Conservation (phyloP, 371 early-diverging fungal species). For the Mortierella sp. region DNA sequence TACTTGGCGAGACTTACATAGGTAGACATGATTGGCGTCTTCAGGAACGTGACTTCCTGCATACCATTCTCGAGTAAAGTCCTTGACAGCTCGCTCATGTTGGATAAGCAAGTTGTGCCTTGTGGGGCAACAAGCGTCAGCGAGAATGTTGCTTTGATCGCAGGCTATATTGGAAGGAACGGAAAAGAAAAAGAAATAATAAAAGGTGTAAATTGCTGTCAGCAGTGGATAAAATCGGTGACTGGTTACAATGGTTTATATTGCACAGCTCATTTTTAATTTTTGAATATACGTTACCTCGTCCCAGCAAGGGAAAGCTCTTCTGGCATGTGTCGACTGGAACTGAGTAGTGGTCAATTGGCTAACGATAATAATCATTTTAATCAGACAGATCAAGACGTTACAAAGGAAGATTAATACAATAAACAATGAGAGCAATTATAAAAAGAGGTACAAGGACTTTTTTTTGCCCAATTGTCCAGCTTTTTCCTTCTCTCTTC, state of each 20-base stretch:
- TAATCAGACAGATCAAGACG: background rate
- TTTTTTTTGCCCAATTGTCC: conserved; percentile 3
- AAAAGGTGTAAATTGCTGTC: background rate
- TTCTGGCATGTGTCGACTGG: conserved; percentile 91
- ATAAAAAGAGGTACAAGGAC: background rate
- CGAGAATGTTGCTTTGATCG: conserved; percentile 91
- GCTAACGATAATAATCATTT: conserved; percentile 7
- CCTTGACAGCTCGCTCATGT: conserved; percentile 79
- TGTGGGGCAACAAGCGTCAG: conserved; percentile 80
- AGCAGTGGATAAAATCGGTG: background rate
- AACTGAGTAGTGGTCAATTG: conserved; percentile 90
- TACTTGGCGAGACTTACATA: conserved; percentile 63
- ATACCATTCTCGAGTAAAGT: conserved; percentile 38
- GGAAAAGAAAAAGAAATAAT: background rate
- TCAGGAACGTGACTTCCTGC: conserved; percentile 77
- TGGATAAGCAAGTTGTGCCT: conserved; percentile 84
- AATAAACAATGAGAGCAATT: conserved; percentile 9
- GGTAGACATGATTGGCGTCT: conserved; percentile 93
- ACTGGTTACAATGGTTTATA: background rate
- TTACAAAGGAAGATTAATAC: background rate
- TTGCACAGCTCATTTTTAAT: background rate
- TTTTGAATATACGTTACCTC: conserved; percentile 60
- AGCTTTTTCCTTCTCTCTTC: background rate
- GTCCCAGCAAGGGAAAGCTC: conserved; percentile 95
- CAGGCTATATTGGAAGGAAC: conserved; percentile 61